Evolutionary conservation across 768 basidiomycete genomes (phyloP), one percentile per base, ranked within the genome.

Genomic region (Mrakia hoshinonis): DNA sequence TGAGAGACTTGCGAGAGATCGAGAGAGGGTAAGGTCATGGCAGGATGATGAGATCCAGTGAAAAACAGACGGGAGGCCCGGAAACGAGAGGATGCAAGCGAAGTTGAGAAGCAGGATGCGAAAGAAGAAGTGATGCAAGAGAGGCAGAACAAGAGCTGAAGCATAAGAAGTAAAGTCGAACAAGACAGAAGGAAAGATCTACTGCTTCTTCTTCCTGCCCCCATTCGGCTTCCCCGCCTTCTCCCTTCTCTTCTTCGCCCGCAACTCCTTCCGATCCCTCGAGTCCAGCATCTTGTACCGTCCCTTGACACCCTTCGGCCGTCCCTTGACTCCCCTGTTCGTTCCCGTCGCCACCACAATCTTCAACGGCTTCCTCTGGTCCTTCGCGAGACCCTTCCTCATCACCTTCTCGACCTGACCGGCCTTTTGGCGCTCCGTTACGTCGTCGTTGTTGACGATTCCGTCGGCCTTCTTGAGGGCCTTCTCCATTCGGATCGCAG

Each of bases 271-370:
- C 20, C 74, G 51, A 36, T 72, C 69, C 43, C 58, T 58, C 71
- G 65, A 12, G 94, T 96, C 80, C 85, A 90, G 89, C 93, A 92
- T 75, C 94, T 83, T 4, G 91, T 82, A 80, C 96, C 94, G 0
- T 95, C 92, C 96, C 81, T 96, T 97, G 72, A 97, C 88, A 73
- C 96, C 96, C 79, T 89, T 95, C 34, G 96, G 95, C 65, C 96
- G 81, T 34, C 95, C 96, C 81, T 92, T 89, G 70, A 95, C 77
- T 58, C 92, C 96, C 76, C 85, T 91, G 79, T 94, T 89, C 6
- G 85, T 83, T 60, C 95, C 96, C 78, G 89, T 91, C 2, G 95
- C 95, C 11, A 98, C 95, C 29, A 99, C 87, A 11, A 96, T 80
- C 79, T 92, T 91, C 74, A 92, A 88, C 48, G 77, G 76, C 78